Percentiles rank a stretch among this genome's conserved stretches.
Evolutionary conservation across 140 eudicot species (phyloP).

Genomic region (Anethum foeniculum): DNA sequence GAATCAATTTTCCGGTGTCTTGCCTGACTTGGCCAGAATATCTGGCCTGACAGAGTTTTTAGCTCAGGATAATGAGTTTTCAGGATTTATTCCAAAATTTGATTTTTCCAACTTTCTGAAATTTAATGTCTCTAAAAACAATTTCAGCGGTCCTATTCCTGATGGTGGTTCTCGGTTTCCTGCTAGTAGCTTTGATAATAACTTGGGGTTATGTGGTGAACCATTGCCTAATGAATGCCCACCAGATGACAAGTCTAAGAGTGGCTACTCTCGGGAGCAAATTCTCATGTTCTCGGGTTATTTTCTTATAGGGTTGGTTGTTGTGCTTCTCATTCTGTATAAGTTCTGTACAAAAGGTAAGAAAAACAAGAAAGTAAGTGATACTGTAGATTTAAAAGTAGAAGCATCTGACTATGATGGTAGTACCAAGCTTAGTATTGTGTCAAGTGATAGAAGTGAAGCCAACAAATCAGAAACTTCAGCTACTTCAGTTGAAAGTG

Average conservation of each 20-base stretch:
- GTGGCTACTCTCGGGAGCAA: constrained; percentile 17
- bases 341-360: constrained; percentile 29
- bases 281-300: constrained; percentile 34
- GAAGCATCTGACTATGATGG: constrained; percentile 25
- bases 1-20: constrained; percentile 22
- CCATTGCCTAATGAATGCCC: constrained; percentile 27
- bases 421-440: constrained; percentile 23
- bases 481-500: constrained; percentile 32
- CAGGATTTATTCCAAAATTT: constrained; percentile 21
- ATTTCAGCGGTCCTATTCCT: constrained; percentile 27
- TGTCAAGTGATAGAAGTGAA: constrained; percentile 31
- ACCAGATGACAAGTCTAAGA: background rate
- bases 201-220: constrained; percentile 26
- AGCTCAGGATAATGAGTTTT: constrained; percentile 22
- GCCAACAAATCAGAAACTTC: constrained; percentile 39
- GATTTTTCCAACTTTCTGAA: constrained; percentile 14
- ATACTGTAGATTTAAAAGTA: constrained; percentile 14
- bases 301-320: constrained; percentile 27
- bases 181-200: constrained; percentile 14
- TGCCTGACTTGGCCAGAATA: constrained; percentile 26
- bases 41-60: constrained; percentile 14
- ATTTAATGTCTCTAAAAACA: constrained; percentile 28
- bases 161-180: constrained; percentile 15
- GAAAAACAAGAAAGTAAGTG: constrained; percentile 16
- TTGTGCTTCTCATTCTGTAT: constrained; percentile 26